These are phyloP conservation scores for Inonotus obliquus DNA, from an alignment of 1,284 basidiomycete species.

Conservation along the genomic window DNA sequence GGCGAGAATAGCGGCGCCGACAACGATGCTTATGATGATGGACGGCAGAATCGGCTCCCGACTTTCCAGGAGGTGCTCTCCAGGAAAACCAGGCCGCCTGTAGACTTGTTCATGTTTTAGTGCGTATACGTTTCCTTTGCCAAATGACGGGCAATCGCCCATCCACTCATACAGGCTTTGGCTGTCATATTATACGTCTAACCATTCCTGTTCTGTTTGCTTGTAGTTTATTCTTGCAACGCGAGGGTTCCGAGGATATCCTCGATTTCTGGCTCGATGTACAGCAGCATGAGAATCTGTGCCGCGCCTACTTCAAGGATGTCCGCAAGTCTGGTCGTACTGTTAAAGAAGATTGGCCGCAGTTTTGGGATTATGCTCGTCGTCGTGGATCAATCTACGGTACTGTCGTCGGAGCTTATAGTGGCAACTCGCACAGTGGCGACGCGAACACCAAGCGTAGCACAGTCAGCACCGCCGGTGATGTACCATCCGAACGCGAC, in stretches of 20 bases:
- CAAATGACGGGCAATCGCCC: neutral
- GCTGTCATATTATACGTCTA: neutral
- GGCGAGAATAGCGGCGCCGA: slow-evolving; percentile 56
- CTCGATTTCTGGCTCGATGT: slow-evolving; percentile 99
- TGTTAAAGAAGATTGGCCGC: slow-evolving; percentile 95
- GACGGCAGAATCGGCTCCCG: slow-evolving; percentile 66
- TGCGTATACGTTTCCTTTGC: slow-evolving; percentile 39
- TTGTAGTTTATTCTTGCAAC: slow-evolving; percentile 79
- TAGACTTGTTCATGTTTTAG: slow-evolving; percentile 99
- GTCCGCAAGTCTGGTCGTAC: slow-evolving; percentile 88
- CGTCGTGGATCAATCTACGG: slow-evolving; percentile 87
- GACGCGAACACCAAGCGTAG: slow-evolving; percentile 58
- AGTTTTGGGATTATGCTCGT: slow-evolving; percentile 90
- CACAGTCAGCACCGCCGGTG: slow-evolving; percentile 61
- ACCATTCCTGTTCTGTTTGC: neutral
- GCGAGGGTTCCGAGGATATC: slow-evolving; percentile 92
- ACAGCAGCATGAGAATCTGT: slow-evolving; percentile 98
- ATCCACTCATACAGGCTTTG: neutral
- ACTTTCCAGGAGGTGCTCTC: slow-evolving; percentile 85
- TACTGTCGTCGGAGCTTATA: slow-evolving; percentile 73
- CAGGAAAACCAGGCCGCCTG: slow-evolving; percentile 85
- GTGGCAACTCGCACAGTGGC: slow-evolving; percentile 31
- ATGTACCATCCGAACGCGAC: slow-evolving; percentile 61
- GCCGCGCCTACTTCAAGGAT: slow-evolving; percentile 98
- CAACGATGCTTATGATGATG: slow-evolving; percentile 56